Percentiles rank a stretch among this genome's conserved stretches.
Evolutionary conservation across 2,329 filamentous ascomycete genomes (phyloP).

Genomic region (Apiospora aurea): DNA sequence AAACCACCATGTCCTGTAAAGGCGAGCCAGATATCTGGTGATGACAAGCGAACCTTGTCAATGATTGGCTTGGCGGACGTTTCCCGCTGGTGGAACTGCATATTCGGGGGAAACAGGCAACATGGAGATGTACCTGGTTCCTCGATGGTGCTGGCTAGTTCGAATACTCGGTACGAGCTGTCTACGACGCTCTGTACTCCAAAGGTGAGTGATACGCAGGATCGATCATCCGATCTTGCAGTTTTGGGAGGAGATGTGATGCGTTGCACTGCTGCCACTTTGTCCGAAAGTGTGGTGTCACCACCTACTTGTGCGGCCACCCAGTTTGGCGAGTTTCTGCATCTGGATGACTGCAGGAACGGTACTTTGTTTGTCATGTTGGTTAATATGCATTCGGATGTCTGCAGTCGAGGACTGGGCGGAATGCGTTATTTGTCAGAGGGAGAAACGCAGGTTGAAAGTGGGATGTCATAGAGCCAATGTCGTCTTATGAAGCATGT

Average conservation of each 20-base stretch:
- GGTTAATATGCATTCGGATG: not conserved
- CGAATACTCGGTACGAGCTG: not conserved
- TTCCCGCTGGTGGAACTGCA: not conserved
- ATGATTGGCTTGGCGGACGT: not conserved
- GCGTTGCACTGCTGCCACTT: not conserved
- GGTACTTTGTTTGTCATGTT: not conserved
- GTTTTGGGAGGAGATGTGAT: not conserved
- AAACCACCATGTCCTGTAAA: not conserved
- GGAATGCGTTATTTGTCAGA: not conserved
- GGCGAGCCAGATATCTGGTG: not conserved
- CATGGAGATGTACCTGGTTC: not conserved
- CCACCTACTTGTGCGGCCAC: not conserved
- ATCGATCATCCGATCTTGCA: slow-evolving; percentile 14
- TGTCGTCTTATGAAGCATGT: not conserved
- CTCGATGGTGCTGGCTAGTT: not conserved
- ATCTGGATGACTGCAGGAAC: not conserved
- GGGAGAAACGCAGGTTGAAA: not conserved
- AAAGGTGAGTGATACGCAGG: not conserved
- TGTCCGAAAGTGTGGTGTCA: not conserved
- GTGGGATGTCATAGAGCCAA: not conserved
- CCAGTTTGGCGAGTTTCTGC: not conserved
- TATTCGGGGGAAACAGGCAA: not conserved
- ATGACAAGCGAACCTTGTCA: not conserved
- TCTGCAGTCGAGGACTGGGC: too few relatives aligned
- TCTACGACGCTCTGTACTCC: not conserved